A percentile compares a stretch with the other conserved stretches of the same genome.
These are phyloP conservation scores for Pleurotus tuoliensis DNA, from an alignment of 768 basidiomycete genomes.

Conservation along the genomic window DNA sequence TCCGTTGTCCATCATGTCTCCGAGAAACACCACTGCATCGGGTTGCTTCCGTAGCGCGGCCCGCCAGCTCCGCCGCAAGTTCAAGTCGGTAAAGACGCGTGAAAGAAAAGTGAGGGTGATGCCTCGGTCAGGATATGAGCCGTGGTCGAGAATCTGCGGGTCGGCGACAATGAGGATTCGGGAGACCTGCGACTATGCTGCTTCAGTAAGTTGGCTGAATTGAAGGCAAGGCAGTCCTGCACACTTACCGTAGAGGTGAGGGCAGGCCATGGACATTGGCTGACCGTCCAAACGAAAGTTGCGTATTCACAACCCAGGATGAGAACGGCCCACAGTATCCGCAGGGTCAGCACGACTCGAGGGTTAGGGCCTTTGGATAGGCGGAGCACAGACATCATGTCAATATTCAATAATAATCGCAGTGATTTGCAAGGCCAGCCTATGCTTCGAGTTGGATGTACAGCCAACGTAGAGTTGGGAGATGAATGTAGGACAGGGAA, in stretches of 20 bases:
- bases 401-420: not conserved
- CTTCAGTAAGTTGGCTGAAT: conserved; percentile 9
- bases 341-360: conserved; percentile 40
- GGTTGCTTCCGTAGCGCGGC: conserved; percentile 56
- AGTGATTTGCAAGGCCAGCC: not conserved
- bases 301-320: conserved; percentile 71
- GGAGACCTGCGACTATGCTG: conserved; percentile 13
- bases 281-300: conserved; percentile 45
- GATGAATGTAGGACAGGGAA: not conserved
- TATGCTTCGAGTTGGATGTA: not conserved
- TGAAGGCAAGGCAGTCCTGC: not conserved
- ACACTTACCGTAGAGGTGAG: conserved; percentile 17
- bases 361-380: conserved; percentile 4
- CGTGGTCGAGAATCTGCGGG: conserved; percentile 78
- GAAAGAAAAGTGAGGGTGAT: conserved; percentile 53
- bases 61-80: conserved; percentile 83
- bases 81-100: conserved; percentile 71
- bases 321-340: conserved; percentile 55
- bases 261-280: conserved; percentile 57
- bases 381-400: not conserved
- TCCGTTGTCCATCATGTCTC: conserved; percentile 92
- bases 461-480: not conserved
- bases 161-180: conserved; percentile 85
- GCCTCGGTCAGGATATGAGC: conserved; percentile 65
- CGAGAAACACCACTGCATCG: conserved; percentile 76